Base-by-base conservation (phyloP, 352 stramenopile species). In the Pythium phragmiticola region DNA sequence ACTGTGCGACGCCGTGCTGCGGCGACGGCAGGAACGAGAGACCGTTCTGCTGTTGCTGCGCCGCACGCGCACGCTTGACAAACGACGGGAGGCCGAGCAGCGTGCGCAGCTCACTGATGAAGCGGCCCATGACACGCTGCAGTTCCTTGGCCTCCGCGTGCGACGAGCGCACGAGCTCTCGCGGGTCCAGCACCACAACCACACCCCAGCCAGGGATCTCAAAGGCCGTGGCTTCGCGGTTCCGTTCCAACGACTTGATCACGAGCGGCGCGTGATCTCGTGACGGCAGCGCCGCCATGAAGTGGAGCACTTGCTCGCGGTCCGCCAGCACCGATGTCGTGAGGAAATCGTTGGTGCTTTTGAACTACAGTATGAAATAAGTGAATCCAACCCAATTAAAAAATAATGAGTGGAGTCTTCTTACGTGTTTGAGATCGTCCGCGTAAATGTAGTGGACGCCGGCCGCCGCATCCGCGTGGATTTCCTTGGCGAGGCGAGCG, bases 311-410 rank as follows among this genome's bases (percentile, higher is more conserved):
- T 43, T 90, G 81, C 66, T 94, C 85, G 34, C 82, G 63, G 61
- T 94, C 85, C 1, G 75, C 73, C 28, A 92, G 68, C 51, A 94
- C 78, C 0, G 81, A 85, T 3, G 80, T 73, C 9, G 76, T 77
- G 12, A 90, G 58, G 43, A 86, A 92, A 50, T 92, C 80, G 55
- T 94, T 94, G 21, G 74, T 73, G 48, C 78, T 89, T 42, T 92
- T 92, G 47, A 2, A 62, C 57, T 30, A 13, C 48, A 30, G 45
- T 3, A 45, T 7, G 39, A 19, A 37, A 45, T n/a, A 45, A n/a
- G 11, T 45, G 39, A 45, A 12, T 45, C 7, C 11, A 45, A 37
- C 5, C 33, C 33, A 9, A 37, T 11, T 37, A 11, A 37, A 37
- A 11, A 37, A 37, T 2, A 6, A 45, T 6, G 39, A 45, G 39